A percentile compares a stretch with the other conserved stretches of the same genome.
Evolutionary conservation across 768 basidiomycete species (phyloP).

Genomic region (Lentinus brumalis): DNA sequence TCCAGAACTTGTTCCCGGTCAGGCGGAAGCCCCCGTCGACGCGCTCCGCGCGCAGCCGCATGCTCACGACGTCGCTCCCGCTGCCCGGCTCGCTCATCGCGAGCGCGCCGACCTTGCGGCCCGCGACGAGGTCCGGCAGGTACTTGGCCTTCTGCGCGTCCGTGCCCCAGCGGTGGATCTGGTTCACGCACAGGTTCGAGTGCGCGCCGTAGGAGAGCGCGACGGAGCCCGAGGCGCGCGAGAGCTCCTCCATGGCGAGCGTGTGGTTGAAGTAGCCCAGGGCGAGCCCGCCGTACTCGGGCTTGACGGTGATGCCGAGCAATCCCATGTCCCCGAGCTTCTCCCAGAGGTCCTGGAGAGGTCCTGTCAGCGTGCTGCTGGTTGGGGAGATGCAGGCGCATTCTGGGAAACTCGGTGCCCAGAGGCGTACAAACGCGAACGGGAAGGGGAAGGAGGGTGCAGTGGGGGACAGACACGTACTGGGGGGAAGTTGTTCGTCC

Average conservation of each 20-base stretch:
- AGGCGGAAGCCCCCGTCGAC: constrained; percentile 73
- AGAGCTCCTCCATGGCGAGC: constrained; percentile 94
- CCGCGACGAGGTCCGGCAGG: constrained; percentile 76
- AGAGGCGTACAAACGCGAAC: neutral
- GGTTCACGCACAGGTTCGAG: constrained; percentile 78
- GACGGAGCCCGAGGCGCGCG: constrained; percentile 87
- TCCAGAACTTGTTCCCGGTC: constrained; percentile 96
- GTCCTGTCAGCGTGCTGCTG: neutral
- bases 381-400: neutral
- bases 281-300: constrained; percentile 79
- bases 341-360: constrained; percentile 74
- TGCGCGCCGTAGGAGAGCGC: constrained; percentile 92
- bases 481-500: constrained; percentile 76
- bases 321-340: constrained; percentile 93
- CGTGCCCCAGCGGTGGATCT: constrained; percentile 82
- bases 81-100: constrained; percentile 95
- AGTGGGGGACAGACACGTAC: constrained; percentile 41
- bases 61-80: constrained; percentile 95
- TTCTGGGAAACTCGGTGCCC: too few species aligned
- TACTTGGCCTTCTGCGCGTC: constrained; percentile 83
- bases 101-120: constrained; percentile 83
- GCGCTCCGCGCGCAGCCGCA: constrained; percentile 83
- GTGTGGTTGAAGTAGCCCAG: constrained; percentile 88
- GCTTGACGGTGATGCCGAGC: constrained; percentile 81
- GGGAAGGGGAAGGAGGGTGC: neutral